These are phyloP conservation scores for Ustilago xerochloae DNA, from an alignment of 1,284 basidiomycete species.

Conservation along the genomic window DNA sequence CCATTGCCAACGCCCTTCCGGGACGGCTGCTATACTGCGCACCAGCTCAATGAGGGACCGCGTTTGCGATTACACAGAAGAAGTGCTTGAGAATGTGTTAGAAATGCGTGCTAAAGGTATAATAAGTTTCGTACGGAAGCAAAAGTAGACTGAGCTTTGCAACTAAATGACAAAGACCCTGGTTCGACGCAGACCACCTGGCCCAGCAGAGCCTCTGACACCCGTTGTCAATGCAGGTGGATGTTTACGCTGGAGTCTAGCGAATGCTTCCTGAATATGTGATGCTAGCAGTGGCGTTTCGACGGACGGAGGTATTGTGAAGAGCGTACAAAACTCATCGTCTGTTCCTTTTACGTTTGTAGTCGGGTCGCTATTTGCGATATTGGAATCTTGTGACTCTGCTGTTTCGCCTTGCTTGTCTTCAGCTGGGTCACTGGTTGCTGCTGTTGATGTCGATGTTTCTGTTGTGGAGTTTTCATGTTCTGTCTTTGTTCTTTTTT, in stretches of 20 bases:
- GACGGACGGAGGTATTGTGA: constrained; percentile 44
- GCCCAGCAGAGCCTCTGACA: constrained; percentile 43
- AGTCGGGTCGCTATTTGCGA: neutral
- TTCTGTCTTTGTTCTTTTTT: constrained; percentile 19
- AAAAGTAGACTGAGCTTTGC: no score
- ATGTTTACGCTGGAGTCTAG: constrained; percentile 55
- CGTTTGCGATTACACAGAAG: no score
- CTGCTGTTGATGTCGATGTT: neutral
- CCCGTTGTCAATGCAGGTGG: constrained; percentile 45
- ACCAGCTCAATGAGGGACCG: no score
- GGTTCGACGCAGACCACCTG: constrained; percentile 60
- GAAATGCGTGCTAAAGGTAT: neutral
- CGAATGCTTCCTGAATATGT: constrained; percentile 65
- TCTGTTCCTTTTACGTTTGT: neutral
- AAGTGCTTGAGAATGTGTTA: no score
- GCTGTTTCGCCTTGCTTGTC: neutral
- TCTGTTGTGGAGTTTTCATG: neutral
- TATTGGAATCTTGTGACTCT: neutral
- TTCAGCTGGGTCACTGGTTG: neutral
- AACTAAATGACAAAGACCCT: constrained; percentile 59
- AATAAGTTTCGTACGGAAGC: neutral
- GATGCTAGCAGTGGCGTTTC: constrained; percentile 54
- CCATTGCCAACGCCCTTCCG: no score
- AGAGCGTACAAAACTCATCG: constrained; percentile 52
- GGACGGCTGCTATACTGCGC: no score